Evolutionary conservation across 2,329 filamentous ascomycete genomes (phyloP).

Genomic region (Hyphodiscus sp.): DNA sequence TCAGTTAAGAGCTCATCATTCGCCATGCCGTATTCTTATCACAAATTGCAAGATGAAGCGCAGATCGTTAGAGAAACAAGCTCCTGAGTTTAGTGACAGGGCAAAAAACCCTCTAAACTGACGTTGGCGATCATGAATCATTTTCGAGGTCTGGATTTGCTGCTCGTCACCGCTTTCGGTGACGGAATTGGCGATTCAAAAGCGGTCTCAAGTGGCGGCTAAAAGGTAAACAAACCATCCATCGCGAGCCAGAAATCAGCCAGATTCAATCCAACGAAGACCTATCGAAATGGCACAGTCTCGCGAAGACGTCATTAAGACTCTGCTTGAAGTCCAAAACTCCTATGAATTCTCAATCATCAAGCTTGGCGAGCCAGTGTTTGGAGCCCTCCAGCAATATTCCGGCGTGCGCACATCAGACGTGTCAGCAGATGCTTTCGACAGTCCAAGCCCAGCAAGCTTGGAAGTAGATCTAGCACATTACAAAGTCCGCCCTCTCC

Average conservation of each 20-base stretch:
- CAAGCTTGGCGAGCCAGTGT: constrained; percentile 69
- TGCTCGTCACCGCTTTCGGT: neutral
- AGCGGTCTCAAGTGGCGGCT: neutral
- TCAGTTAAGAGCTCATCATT: constrained; percentile 52
- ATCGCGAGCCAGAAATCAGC: neutral
- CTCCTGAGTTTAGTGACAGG: neutral
- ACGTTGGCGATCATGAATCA: neutral
- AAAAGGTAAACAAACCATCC: constrained; percentile 16
- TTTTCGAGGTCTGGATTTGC: neutral
- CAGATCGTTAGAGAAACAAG: neutral
- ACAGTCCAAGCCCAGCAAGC: constrained; percentile 65
- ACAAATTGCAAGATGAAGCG: neutral
- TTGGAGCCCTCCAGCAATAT: constrained; percentile 41
- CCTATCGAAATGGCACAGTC: constrained; percentile 17
- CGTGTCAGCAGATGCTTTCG: constrained; percentile 57
- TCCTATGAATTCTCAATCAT: constrained; percentile 65
- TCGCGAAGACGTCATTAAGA: constrained; percentile 36
- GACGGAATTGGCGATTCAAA: neutral
- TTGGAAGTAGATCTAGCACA: constrained; percentile 79
- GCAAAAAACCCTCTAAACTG: neutral
- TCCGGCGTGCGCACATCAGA: constrained; percentile 59
- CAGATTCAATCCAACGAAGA: neutral
- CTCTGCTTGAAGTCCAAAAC: constrained; percentile 48
- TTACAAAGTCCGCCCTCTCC: constrained; percentile 56
- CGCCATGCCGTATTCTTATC: constrained; percentile 16